A percentile compares a stretch with the other conserved stretches of the same genome.
Evolutionary conservation across 2,329 filamentous ascomycete species (phyloP).

Genomic region (Penicillium aurantiogriseum): DNA sequence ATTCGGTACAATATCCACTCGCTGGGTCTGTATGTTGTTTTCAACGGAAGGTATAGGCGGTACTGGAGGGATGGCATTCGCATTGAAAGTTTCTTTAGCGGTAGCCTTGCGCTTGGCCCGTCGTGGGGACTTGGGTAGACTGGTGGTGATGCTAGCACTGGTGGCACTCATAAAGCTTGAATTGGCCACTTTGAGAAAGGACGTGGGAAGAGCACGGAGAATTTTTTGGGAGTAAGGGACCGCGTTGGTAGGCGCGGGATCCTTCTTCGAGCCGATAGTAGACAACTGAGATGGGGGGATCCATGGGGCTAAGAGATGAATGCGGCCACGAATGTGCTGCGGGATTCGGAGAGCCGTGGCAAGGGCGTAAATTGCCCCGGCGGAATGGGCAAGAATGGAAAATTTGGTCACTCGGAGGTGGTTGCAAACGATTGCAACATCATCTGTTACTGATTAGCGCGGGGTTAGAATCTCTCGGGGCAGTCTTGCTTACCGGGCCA

Average conservation of each 20-base stretch:
- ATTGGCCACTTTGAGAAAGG: slow-evolving; percentile 90
- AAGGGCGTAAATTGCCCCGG: slow-evolving; percentile 95
- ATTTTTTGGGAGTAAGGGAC: slow-evolving; percentile 91
- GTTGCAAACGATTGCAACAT: slow-evolving; percentile 92
- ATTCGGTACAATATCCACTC: slow-evolving; percentile 16
- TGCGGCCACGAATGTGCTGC: slow-evolving; percentile 88
- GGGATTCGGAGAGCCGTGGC: slow-evolving; percentile 94
- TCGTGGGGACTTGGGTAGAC: slow-evolving; percentile 65
- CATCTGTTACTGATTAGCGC: slow-evolving; percentile 47
- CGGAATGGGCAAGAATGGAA: slow-evolving; percentile 92
- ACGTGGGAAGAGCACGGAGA: slow-evolving; percentile 81
- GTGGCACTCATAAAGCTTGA: slow-evolving; percentile 93
- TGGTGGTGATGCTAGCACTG: slow-evolving; percentile 78
- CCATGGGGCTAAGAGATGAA: slow-evolving; percentile 86
- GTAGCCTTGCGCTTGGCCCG: slow-evolving; percentile 59
- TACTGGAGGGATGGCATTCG: slow-evolving; percentile 53
- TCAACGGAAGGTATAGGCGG: slow-evolving; percentile 35
- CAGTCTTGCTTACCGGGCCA: slow-evolving; percentile 58
- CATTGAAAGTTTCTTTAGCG: slow-evolving; percentile 36
- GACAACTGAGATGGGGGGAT: slow-evolving; percentile 94
- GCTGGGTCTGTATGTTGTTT: slow-evolving; percentile 21
- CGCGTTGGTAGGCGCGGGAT: slow-evolving; percentile 74
- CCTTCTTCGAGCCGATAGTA: slow-evolving; percentile 70
- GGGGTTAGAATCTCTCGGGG: neutral
- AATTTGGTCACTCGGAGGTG: slow-evolving; percentile 91